Evolutionary conservation across 2,329 filamentous ascomycete genomes (phyloP), one percentile per base, ranked within the genome.

Genomic region (Pseudogymnoascus pannorum): DNA sequence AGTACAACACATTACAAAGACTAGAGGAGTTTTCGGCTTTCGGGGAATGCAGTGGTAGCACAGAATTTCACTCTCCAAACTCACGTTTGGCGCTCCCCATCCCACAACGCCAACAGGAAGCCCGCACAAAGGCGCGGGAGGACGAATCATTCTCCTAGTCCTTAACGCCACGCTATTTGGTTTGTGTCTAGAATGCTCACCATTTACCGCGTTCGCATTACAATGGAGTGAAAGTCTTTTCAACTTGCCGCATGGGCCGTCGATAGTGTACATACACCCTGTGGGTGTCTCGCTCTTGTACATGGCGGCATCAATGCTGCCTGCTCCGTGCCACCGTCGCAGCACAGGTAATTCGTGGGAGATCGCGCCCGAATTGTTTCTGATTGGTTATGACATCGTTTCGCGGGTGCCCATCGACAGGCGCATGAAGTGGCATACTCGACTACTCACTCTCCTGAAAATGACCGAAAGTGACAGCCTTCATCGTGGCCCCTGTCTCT

Each of bases 321-420:
- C 44, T 54, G 8, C 9, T 31, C 48, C 26, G 48, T 54, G 31
- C 48, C 26, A 54, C 48, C 48, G 24, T 54, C 26, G 48, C 48
- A 54, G 26, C 48, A 31, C 18, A 31, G 24, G n/a, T 54, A 31
- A 54, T 12, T 31, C 48, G 48, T 29, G 48, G 48, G 48, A 54
- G 26, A 54, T 54, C 48, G n/a, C 24, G 24, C n/a, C 18, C 26
- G 48, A 31, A 11, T 29, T 54, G 44, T 54, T 54, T 54, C 44
- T 54, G 44, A 54, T 54, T 54, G 48, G 48, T 31, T 31, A 54
- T 54, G 48, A 26, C 26, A 54, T 54, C 48, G 48, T 54, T 54
- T 54, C 48, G 48, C n/a, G 24, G 24, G 48, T 31, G 48, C 12
- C 48, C 24, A 20, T 54, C 22, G 7, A 51, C 44, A 51, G n/a